Evolutionary conservation across 2,329 filamentous ascomycete species (phyloP), one percentile per base, ranked within the genome.

Genomic region (Aspergillus sojae): DNA sequence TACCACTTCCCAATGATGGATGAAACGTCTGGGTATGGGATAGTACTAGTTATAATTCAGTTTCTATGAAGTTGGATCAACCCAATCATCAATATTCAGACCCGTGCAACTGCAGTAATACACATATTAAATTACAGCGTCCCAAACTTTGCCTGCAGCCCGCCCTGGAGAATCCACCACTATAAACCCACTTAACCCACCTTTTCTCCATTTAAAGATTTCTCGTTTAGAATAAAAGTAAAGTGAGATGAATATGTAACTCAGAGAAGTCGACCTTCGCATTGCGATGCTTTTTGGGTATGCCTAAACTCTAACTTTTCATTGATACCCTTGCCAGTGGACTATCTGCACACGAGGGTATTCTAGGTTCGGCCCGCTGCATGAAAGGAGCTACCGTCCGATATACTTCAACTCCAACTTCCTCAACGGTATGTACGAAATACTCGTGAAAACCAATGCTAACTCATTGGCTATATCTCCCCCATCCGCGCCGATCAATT

Each of bases 391-490:
- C 61, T 68, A 82, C 52, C 78, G 75, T 16, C 81, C 81, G 36
- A 81, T 68, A 66, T 77, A 78, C 74, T 78, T 83, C 66, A 80
- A 71, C 77, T 88, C 84, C 63, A 82, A 65, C 65, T 79, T 83
- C 48, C 85, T 74, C 54, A 81, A 74, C 3, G 83, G 84, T 5
- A 83, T 65, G 69, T 81, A 86, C 4, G 77, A 74, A 7, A 83
- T 43, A 11, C 83, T 68, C 0, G 84, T 84, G 34, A 85, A 81
- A 4, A 82, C 75, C 48, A 87, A 78, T 1, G 83, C 78, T 50
- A 88, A 75, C 78, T 86, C 78, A 66, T 85, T 85, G 11, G 82
- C 84, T 56, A 85, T 74, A 70, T 85, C 83, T 11, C 82, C 82
- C 21, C 81, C 81, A n/a, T 67, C 66, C 0, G 75, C 72, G 5